These are phyloP conservation scores for Ceriops tagal DNA, from an alignment of 345 rosid species.

Conservation along the genomic window DNA sequence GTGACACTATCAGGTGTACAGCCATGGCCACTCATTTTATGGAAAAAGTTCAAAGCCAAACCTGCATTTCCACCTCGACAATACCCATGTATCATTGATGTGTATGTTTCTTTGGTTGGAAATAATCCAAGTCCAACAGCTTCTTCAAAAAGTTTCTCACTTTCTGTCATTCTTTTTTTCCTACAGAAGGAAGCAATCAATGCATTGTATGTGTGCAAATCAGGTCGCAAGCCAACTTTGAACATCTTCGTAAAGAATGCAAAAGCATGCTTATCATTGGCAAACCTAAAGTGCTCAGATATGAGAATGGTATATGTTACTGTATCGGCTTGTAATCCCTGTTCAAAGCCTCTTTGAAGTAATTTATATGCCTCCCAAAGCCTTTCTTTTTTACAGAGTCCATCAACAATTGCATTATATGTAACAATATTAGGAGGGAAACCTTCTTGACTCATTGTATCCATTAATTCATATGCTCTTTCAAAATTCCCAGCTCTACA, in stretches of 20 bases:
- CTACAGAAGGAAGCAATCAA: conserved; percentile 68
- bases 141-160: conserved; percentile 55
- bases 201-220: conserved; percentile 58
- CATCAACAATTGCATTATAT: conserved; percentile 52
- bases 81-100: conserved; percentile 77
- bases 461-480: conserved; percentile 70
- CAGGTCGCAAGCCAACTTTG: conserved; percentile 59
- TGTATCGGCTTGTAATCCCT: conserved; percentile 63
- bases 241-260: conserved; percentile 57
- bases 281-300: conserved; percentile 59
- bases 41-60: conserved; percentile 49
- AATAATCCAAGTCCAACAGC: conserved; percentile 49
- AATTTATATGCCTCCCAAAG: conserved; percentile 57
- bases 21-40: conserved; percentile 53
- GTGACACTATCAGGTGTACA: conserved; percentile 68
- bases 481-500: conserved; percentile 67
- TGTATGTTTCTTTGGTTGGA: conserved; percentile 86
- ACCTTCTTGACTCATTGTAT: conserved; percentile 59
- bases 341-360: conserved; percentile 42
- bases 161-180: conserved; percentile 60
- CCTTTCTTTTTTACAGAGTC: conserved; percentile 66
- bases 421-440: conserved; percentile 57
- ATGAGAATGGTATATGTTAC: conserved; percentile 84
- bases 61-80: conserved; percentile 51
- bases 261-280: conserved; percentile 46